A percentile compares a stretch with the other conserved stretches of the same genome.
Conservation (phyloP, 1,139 yeast genomes). For the Pichia sp. region DNA sequence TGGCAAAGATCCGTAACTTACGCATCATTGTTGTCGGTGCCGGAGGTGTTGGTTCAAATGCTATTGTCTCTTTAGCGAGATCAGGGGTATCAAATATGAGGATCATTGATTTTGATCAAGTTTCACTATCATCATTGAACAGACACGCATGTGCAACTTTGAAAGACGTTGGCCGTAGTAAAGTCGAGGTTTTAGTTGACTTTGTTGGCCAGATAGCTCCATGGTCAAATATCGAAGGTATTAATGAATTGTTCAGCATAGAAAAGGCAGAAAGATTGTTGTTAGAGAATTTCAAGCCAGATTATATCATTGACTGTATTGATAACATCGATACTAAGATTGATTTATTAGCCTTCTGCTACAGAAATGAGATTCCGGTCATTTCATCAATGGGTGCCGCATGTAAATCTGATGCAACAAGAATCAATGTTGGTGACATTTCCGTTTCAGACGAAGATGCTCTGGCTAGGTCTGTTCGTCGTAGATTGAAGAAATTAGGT, state of each 20-base stretch:
- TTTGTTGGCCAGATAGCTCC: conserved; percentile 74
- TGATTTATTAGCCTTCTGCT: conserved; percentile 71
- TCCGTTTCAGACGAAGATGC: conserved; percentile 88
- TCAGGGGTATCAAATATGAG: conserved; percentile 78
- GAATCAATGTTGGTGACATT: conserved; percentile 73
- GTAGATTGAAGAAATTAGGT: conserved; percentile 74
- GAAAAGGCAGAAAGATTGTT: conserved; percentile 50
- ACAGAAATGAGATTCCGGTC: conserved; percentile 49
- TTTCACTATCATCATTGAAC: conserved; percentile 80
- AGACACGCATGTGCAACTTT: conserved; percentile 90
- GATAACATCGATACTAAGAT: conserved; percentile 94
- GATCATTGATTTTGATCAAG: conserved; percentile 92
- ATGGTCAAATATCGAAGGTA: conserved; percentile 77
- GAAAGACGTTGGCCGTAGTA: conserved; percentile 83
- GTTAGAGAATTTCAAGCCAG: conserved; percentile 40
- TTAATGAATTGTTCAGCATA: conserved; percentile 68
- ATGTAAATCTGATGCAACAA: conserved; percentile 77
- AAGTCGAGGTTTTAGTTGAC: conserved; percentile 66
- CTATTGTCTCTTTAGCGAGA: conserved; percentile 82
- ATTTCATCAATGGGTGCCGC: conserved; percentile 97
- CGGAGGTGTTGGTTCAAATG: conserved; percentile 99
- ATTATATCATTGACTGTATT: conserved; percentile 84
- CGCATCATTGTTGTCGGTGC: conserved; percentile 89
- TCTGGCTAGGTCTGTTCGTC: conserved; percentile 77
- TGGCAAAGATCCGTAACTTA: conserved; percentile 65